Evolutionary conservation across 2,329 filamentous ascomycete species (phyloP), one percentile per base, ranked within the genome.

Genomic region (Cladosporium sphaerospermum): DNA sequence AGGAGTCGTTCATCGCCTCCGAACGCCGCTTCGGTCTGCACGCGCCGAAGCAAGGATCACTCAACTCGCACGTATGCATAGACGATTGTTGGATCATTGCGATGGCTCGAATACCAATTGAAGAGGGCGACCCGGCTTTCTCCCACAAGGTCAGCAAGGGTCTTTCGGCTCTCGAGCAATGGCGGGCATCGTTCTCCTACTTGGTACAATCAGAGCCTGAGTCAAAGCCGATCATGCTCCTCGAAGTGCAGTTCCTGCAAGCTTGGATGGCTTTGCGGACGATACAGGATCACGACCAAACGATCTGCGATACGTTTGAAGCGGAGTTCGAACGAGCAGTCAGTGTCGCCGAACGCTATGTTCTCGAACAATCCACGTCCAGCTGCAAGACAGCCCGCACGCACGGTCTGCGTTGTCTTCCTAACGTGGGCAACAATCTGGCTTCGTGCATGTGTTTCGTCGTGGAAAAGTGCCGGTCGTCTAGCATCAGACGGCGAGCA

Each of bases 221-320:
- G 48, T 41, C 44, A 23, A 49, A 48, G 16, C 6, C 45, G 8
- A 42, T 41, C 10, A 36, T 55, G 28, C 55, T 50, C 5, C 54
- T 57, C n/a, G 52, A 54, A 28, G 31, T 43, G 37, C 48, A 54
- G 19, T 52, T 48, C 37, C 34, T 45, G 4, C 55, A 54, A 47
- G 39, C 31, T 14, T 54, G 43, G 40, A 18, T 54, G 1, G 28
- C 31, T 18, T 23, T 55, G 34, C 36, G 39, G 1, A 43, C 42
- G 14, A 11, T 52, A 11, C 36, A 39, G 11, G 43, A 39, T 19
- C 32, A 47, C 14, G 52, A 45, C 9, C 37, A 19, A 31, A 41
- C 11, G 3, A 40, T 31, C 16, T 50, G 37, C 9, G 31, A 39
- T 18, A 28, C 6, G 9, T 11, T 46, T 6, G 43, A 34, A 11